Evolutionary conservation across 2,329 filamentous ascomycete species (phyloP).

Genomic region (Trichoderma cornu-damae): DNA sequence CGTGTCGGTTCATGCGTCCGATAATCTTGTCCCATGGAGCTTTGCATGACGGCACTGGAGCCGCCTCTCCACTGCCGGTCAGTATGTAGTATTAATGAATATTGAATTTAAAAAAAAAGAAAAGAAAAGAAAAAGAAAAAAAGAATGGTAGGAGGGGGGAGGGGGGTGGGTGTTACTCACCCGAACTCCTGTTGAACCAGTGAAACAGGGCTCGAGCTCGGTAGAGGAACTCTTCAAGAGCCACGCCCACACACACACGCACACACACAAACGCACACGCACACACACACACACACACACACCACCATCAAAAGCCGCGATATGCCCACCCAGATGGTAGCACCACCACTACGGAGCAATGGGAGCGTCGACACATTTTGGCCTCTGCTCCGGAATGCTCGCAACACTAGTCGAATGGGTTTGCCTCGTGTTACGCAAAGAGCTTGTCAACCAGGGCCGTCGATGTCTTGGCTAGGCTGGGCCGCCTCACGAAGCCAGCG

Average conservation of each 20-base stretch:
- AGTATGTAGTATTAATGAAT: no score
- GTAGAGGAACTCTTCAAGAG: not conserved
- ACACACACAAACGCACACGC: no score
- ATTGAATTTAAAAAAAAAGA: not conserved
- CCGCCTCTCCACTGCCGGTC: not conserved
- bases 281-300: no score
- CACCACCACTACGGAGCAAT: not conserved
- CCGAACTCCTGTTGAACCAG: not conserved
- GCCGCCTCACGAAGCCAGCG: not conserved
- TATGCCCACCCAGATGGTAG: not conserved
- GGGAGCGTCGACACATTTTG: not conserved
- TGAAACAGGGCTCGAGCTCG: not conserved
- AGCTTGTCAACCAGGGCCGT: slow-evolving; percentile 4
- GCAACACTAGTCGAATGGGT: slow-evolving; percentile 6
- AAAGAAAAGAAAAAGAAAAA: not conserved
- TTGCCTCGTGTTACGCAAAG: slow-evolving; percentile 12
- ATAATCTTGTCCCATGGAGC: slow-evolving; percentile 5
- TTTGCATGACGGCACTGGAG: not conserved
- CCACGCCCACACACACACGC: not conserved
- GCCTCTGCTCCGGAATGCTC: slow-evolving; percentile 2
- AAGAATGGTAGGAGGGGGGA: no score
- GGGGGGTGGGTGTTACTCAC: no score
- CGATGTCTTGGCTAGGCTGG: slow-evolving; percentile 11
- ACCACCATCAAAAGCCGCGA: not conserved
- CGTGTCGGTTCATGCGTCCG: no score